Percentiles rank a stretch among this genome's conserved stretches.
phyloP scores from a whole-genome alignment of 768 basidiomycete genomes.

The Hericium rajendrae region DNA sequence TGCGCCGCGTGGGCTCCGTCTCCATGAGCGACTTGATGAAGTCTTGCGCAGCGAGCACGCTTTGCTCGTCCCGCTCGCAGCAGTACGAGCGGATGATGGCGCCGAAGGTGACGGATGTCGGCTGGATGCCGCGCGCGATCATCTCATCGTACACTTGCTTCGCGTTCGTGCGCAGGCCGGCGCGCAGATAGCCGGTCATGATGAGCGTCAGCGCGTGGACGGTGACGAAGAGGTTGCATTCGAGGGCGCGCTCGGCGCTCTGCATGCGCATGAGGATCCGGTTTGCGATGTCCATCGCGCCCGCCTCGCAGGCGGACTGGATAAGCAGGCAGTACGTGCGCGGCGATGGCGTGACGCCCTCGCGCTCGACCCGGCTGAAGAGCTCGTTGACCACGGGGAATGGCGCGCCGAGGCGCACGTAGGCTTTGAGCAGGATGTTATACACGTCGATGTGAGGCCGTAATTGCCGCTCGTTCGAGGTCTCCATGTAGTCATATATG shows the following conservation, averaged over 20 bases:
- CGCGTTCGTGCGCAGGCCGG: slow-evolving; percentile 42
- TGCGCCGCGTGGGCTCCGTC: slow-evolving; percentile 22
- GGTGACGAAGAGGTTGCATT: slow-evolving; percentile 34
- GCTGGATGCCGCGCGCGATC: slow-evolving; percentile 50
- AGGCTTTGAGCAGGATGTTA: slow-evolving; percentile 77
- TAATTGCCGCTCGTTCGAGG: slow-evolving; percentile 25
- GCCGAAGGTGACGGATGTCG: slow-evolving; percentile 58
- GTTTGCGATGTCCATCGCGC: slow-evolving; percentile 50
- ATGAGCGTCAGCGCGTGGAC: slow-evolving; percentile 63
- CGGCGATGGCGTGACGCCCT: slow-evolving; percentile 45
- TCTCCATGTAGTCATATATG: slow-evolving; percentile 52
- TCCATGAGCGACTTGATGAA: slow-evolving; percentile 48
- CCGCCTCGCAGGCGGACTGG: slow-evolving; percentile 72
- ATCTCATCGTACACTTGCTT: slow-evolving; percentile 66
- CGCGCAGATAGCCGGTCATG: slow-evolving; percentile 61
- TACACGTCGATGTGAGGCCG: slow-evolving; percentile 50
- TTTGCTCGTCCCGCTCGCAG: slow-evolving; percentile 36
- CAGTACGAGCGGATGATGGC: slow-evolving; percentile 58
- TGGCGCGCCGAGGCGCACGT: slow-evolving; percentile 73
- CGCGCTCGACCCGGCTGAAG: slow-evolving; percentile 45
- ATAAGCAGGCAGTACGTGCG: slow-evolving; percentile 68
- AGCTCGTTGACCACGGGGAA: slow-evolving; percentile 50
- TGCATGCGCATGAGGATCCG: slow-evolving; percentile 67
- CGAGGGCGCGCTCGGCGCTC: slow-evolving; percentile 26
- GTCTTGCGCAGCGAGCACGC: slow-evolving; percentile 51